These are phyloP conservation scores for Nicotiana knightiana DNA, from an alignment of 257 asterid genomes.

Conservation along the genomic window DNA sequence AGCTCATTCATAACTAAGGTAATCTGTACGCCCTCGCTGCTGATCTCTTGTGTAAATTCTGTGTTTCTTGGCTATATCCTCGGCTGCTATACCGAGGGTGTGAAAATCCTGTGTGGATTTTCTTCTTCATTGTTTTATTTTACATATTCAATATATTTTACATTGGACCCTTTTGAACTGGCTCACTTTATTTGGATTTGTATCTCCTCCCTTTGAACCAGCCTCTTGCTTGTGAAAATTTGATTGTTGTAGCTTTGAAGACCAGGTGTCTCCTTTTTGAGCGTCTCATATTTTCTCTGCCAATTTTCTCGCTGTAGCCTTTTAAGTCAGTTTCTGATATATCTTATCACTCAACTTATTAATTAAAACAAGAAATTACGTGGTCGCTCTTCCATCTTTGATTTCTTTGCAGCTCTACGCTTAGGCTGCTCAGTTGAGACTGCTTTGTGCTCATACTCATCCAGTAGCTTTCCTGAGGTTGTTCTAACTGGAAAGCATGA, in stretches of 20 bases:
- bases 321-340: neutral
- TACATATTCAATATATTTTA: neutral
- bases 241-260: neutral
- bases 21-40: neutral
- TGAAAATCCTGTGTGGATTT: neutral
- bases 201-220: neutral
- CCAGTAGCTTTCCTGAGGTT: neutral
- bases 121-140: neutral
- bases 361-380: neutral
- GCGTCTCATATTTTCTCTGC: neutral
- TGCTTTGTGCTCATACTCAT: neutral
- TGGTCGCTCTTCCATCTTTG: neutral
- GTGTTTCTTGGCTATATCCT: neutral
- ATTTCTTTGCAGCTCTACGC: neutral
- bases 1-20: neutral
- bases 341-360: neutral
- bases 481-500: conserved; percentile 2
- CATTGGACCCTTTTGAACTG: neutral
- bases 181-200: neutral
- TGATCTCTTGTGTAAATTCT: neutral
- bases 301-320: neutral
- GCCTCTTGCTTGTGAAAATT: neutral
- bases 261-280: neutral
- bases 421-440: neutral
- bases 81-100: neutral